Conservation (phyloP, 139 green algal species). For the Eudorina sp. region DNA sequence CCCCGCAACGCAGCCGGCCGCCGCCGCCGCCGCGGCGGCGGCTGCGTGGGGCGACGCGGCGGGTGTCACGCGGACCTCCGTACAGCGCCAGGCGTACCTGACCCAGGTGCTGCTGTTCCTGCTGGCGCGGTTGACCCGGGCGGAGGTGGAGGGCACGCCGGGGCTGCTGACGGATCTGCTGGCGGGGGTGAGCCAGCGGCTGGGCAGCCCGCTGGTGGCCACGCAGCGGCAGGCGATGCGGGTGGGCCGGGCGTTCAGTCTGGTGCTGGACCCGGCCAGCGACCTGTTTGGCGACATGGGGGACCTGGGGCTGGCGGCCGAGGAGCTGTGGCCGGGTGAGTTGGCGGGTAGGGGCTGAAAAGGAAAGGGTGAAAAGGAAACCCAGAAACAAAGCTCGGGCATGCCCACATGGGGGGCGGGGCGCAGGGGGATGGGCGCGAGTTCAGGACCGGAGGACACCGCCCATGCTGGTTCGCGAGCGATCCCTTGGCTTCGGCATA, state of each 20-base stretch:
- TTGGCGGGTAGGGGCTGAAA: neutral
- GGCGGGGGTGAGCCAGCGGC: conserved; percentile 64
- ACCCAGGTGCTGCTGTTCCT: conserved; percentile 55
- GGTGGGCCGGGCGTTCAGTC: conserved; percentile 65
- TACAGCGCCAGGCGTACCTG: conserved; percentile 73
- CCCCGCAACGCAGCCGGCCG: conserved; percentile 6
- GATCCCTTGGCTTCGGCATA: no score
- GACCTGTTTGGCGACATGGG: conserved; percentile 70
- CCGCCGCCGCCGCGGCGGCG: conserved; percentile 42
- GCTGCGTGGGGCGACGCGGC: conserved; percentile 60
- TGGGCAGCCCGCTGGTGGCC: conserved; percentile 69
- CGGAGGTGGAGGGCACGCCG: conserved; percentile 20
- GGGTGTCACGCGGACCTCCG: conserved; percentile 47
- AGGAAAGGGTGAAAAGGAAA: no score
- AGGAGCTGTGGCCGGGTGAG: conserved; percentile 72
- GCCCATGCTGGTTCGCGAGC: no score
- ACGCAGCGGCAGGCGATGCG: conserved; percentile 73
- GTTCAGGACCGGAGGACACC: no score
- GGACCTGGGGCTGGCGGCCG: conserved; percentile 51
- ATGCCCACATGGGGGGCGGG: no score
- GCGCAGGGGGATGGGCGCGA: no score
- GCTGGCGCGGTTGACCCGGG: conserved; percentile 32
- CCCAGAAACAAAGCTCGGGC: no score
- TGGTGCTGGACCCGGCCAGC: conserved; percentile 62
- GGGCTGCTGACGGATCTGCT: conserved; percentile 63